Evolutionary conservation across 345 rosid genomes (phyloP), one percentile per base, ranked within the genome.

Genomic region (Ceriops zippeliana): DNA sequence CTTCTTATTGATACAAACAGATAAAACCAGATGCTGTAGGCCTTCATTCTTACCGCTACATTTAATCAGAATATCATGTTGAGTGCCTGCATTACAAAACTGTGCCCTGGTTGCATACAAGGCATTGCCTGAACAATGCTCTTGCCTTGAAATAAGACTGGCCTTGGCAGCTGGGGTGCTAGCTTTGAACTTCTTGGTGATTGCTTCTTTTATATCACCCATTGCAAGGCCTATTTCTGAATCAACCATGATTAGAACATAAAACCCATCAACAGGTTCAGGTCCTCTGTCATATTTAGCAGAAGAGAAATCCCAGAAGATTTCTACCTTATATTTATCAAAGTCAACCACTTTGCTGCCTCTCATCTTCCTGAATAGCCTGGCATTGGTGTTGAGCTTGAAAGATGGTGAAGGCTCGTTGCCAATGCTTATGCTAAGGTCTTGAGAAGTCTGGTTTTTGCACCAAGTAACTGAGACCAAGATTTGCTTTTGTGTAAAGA

Each of bases 301-400:
- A 0, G 82, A 73, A 5, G 96, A 87, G 22, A 91, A 85, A 83
- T 93, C 97, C 98, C 97, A 93, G 26, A 78, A 83, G 7, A 84
- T 84, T 68, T 89, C 90, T 34, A 93, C 73, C 73, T 79, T 86
- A 0, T 73, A 83, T 49, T 70, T 73, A 60, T 73, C 79, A 9
- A 83, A 80, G 54, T 91, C 92, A 10, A 91, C 67, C 22, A 77
- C 49, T 80, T 78, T 91, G 86, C 24, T 85, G 51, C 98, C 95
- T 76, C 85, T 88, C 77, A 83, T 86, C 86, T 88, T 93, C 75
- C 86, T 78, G 83, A 89, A 90, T 54, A 93, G 73, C 24, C 87
- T 64, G 34, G 88, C 77, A 62, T 58, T 85, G 20, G 91, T 84
- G 82, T 83, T 79, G 83, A 89, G 87, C 62, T 83, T 88, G 76